phyloP scores from a whole-genome alignment of 805 yeast genomes.

The Candida montana region DNA sequence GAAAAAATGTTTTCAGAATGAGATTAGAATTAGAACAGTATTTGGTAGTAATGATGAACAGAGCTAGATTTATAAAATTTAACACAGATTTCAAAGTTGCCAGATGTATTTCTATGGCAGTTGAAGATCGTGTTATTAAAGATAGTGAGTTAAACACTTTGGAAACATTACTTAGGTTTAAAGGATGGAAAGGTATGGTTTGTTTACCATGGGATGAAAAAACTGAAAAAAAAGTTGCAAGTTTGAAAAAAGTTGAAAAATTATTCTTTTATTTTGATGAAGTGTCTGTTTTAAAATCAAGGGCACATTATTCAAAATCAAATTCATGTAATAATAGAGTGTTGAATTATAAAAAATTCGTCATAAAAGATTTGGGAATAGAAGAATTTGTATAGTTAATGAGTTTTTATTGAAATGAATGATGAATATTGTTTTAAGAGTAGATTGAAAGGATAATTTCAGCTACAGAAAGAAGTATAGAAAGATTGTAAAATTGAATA shows the following conservation, averaged over 20 bases:
- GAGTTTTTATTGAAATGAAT: no score
- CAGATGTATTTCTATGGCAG: conserved; percentile 5
- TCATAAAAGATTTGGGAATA: conserved; percentile 7
- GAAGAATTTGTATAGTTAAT: conserved; percentile 5
- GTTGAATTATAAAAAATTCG: conserved; percentile 6
- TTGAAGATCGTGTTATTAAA: conserved; percentile 6
- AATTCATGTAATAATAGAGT: not conserved
- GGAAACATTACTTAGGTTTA: conserved; percentile 4
- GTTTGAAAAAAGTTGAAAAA: conserved; percentile 5
- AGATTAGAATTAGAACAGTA: conserved; percentile 12
- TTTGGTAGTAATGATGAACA: conserved; percentile 3
- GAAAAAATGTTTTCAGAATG: conserved; percentile 4
- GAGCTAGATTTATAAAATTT: conserved; percentile 1
- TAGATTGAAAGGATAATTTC: no score
- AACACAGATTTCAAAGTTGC: conserved; percentile 6
- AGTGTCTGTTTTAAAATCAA: conserved; percentile 2
- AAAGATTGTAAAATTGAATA: no score
- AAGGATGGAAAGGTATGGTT: conserved; percentile 8
- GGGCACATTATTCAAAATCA: not conserved
- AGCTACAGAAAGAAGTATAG: no score
- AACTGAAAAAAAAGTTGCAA: conserved; percentile 4
- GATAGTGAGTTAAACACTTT: not conserved
- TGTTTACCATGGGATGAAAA: conserved; percentile 9
- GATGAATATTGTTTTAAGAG: no score
- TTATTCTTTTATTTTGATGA: conserved; percentile 9